These are phyloP conservation scores for Candida saitoana DNA, from an alignment of 805 yeast genomes.

Conservation along the genomic window DNA sequence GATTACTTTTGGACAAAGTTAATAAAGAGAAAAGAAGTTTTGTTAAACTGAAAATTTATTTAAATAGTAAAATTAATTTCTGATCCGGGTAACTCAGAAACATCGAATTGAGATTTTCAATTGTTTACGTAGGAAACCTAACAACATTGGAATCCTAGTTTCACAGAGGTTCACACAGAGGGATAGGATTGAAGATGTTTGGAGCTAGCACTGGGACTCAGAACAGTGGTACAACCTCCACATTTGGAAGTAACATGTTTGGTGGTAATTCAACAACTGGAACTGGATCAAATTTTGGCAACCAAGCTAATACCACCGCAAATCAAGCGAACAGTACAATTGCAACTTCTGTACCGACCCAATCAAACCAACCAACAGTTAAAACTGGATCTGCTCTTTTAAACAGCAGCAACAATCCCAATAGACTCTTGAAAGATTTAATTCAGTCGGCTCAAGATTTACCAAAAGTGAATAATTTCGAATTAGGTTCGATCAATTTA, in stretches of 20 bases:
- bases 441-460: slow-evolving; percentile 73
- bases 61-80: slow-evolving; percentile 4
- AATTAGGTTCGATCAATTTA: slow-evolving; percentile 75
- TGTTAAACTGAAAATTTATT: too few relatives aligned
- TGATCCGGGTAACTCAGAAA: slow-evolving; percentile 4
- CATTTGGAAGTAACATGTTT: neutral
- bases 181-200: neutral
- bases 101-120: neutral
- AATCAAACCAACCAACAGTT: neutral
- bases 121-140: neutral
- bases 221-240: neutral
- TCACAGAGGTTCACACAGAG: too few relatives aligned
- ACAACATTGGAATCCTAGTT: too few relatives aligned
- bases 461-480: slow-evolving; percentile 56
- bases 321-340: neutral
- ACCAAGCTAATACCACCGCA: slow-evolving; percentile 2
- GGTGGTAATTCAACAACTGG: neutral
- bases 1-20: slow-evolving; percentile 68
- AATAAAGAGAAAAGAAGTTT: slow-evolving; percentile 23
- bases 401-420: slow-evolving; percentile 8
- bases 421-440: slow-evolving; percentile 56
- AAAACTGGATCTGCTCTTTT: neutral
- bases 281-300: neutral
- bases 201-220: slow-evolving; percentile 1
- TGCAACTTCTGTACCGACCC: slow-evolving; percentile 1